Base-by-base conservation (phyloP, 1,284 basidiomycete genomes). In the Ustilago crameri region DNA sequence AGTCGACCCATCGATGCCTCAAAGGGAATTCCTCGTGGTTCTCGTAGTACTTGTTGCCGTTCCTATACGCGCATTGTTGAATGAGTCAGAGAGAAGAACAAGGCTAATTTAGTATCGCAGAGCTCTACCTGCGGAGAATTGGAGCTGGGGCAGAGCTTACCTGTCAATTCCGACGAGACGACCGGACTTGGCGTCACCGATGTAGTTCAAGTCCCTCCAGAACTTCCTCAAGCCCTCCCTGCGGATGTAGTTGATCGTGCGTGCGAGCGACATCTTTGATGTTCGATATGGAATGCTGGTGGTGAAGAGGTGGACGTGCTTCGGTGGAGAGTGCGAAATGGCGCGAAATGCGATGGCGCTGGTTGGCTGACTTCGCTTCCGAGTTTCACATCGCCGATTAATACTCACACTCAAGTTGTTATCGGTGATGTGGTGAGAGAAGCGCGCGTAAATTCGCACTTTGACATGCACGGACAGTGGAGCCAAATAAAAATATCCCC, bases 1-100 rank as follows among this genome's bases (percentile, higher is more conserved):
- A 82, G 62, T 82, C 81, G 17, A 82, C 76, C 81, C 81, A 82
- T 42, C 81, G 67, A 54, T 80, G 78, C 14, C 81, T 64, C 44
- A 80, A 63, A 35, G 71, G 68, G 47, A 78, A 60, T 60, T 82
- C 81, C 12, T 80, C 44, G 32, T 75, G 64, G 68, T 82, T 79
- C 52, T 82, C 81, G 74, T 79, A 82, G 66, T 61, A 82, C 49
- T 75, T 78, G 79, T 82, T 82, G 49, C 81, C 81, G 34, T 80
- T 79, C 24, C 70, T 72, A 51, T 58, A 9, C 20, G 9, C 12
- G 20, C 23, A n/a, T n/a, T n/a, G 43, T 18, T 12, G 30, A 45
- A n/a, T n/a, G n/a, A n/a, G n/a, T 18, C 23, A 3, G 41, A 43
- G 14, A 5, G 20, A 23, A 17, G 37, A 38, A 17, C 15, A 38